Percentiles rank a stretch among this genome's conserved stretches.
Conservation (phyloP, 108 stramenopile species). For the Pseudonitzschia multistriata region DNA sequence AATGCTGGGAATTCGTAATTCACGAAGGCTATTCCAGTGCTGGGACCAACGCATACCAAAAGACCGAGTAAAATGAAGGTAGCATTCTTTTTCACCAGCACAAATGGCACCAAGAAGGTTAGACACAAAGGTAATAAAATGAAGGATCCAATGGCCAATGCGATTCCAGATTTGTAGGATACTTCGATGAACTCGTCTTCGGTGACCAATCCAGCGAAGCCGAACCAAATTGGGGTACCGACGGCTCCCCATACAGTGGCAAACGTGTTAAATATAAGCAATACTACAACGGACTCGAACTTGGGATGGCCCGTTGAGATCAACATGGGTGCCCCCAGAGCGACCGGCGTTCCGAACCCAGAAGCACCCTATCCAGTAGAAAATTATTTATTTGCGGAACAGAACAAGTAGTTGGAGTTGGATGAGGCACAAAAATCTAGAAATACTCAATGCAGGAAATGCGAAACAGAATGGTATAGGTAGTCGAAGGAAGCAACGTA, state of each 20-base stretch:
- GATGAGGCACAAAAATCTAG: not conserved
- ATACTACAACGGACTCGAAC: slow-evolving; percentile 49
- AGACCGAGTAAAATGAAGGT: slow-evolving; percentile 44
- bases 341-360: slow-evolving; percentile 71
- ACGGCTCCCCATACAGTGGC: slow-evolving; percentile 65
- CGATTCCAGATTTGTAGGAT: slow-evolving; percentile 42
- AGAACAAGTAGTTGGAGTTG: not conserved
- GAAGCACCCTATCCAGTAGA: slow-evolving; percentile 34
- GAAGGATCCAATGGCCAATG: slow-evolving; percentile 41
- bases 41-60: slow-evolving; percentile 33
- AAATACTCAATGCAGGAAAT: not conserved
- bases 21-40: slow-evolving; percentile 44
- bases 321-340: slow-evolving; percentile 63
- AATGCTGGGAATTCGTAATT: slow-evolving; percentile 60
- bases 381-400: not conserved
- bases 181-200: slow-evolving; percentile 48
- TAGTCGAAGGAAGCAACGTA: too few species aligned
- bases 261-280: slow-evolving; percentile 64
- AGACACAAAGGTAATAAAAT: slow-evolving; percentile 49
- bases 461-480: too few species aligned
- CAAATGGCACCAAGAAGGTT: slow-evolving; percentile 43
- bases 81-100: slow-evolving; percentile 39
- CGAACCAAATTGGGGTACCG: slow-evolving; percentile 73
- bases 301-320: slow-evolving; percentile 46
- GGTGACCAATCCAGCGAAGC: slow-evolving; percentile 37